These are phyloP conservation scores for Xylariaceae sp. DNA, from an alignment of 2,329 filamentous ascomycete species.

Conservation along the genomic window DNA sequence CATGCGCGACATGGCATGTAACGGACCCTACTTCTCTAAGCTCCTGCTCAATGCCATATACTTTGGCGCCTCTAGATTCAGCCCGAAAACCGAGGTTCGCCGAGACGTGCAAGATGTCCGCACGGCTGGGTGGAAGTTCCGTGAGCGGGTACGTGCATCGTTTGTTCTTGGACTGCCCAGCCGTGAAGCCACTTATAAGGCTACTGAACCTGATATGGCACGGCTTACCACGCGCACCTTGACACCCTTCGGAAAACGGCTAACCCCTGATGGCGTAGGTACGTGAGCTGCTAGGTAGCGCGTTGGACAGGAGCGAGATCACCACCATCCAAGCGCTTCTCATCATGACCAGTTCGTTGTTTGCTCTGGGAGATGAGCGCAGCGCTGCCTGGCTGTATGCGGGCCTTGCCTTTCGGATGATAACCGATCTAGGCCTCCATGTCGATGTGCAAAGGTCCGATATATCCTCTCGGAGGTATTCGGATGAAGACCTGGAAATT, in stretches of 20 bases:
- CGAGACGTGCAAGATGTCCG: conserved; percentile 35
- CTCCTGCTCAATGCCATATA: conserved; percentile 48
- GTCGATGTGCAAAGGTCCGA: conserved; percentile 21
- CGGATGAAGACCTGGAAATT: conserved; percentile 38
- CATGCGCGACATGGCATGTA: conserved; percentile 44
- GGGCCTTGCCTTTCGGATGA: conserved; percentile 47
- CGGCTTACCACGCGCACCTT: too few relatives aligned
- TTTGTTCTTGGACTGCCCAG: too few relatives aligned
- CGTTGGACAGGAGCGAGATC: conserved; percentile 40
- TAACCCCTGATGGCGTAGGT: too few relatives aligned
- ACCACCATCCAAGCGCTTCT: conserved; percentile 48
- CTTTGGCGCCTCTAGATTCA: conserved; percentile 39
- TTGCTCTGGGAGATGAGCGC: conserved; percentile 40
- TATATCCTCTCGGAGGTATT: conserved; percentile 22
- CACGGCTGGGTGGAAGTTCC: conserved; percentile 41
- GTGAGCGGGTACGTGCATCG: conserved; percentile 36
- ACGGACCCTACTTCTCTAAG: conserved; percentile 49
- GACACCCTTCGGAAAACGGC: too few relatives aligned
- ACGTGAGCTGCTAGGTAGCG: conserved; percentile 36
- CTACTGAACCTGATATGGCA: too few relatives aligned
- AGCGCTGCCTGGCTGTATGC: conserved; percentile 51
- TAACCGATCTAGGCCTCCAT: conserved; percentile 48
- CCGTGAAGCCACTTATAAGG: too few relatives aligned
- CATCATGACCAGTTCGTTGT: conserved; percentile 42
- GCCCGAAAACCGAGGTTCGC: conserved; percentile 35